phyloP scores from a whole-genome alignment of 2,329 filamentous ascomycete species.

The Pseudopyrenochaeta lycopersici region DNA sequence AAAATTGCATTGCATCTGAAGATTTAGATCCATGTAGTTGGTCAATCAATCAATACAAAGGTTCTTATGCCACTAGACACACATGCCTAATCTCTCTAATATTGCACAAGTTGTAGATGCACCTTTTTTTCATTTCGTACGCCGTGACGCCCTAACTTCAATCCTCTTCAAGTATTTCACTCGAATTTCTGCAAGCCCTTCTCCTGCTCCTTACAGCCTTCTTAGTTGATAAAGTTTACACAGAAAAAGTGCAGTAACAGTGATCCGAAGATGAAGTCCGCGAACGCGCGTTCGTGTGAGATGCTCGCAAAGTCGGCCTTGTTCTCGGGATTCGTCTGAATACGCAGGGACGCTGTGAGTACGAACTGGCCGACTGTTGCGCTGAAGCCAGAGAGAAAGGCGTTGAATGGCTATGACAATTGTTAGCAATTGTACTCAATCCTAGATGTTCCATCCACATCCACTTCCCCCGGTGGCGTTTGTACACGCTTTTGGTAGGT shows the following conservation, averaged over 20 bases:
- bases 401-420: conserved; percentile 91
- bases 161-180: background rate
- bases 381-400: conserved; percentile 93
- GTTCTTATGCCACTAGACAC: too few species aligned
- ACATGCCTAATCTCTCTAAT: too few species aligned
- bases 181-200: too few species aligned
- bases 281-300: conserved; percentile 89
- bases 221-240: conserved; percentile 98
- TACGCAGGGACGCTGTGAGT: conserved; percentile 86
- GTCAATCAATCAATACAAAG: background rate
- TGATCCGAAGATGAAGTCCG: conserved; percentile 94
- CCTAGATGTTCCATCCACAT: background rate
- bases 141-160: background rate
- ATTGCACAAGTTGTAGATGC: background rate
- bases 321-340: conserved; percentile 89
- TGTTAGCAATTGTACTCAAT: background rate
- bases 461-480: too few species aligned
- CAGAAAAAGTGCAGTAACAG: conserved; percentile 98
- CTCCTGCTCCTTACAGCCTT: too few species aligned
- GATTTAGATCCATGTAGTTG: background rate
- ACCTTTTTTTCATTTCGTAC: background rate
- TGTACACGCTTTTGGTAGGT: too few species aligned
- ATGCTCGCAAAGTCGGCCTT: conserved; percentile 78
- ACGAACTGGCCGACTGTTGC: conserved; percentile 98
- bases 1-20: too few species aligned